These are phyloP conservation scores for Alternaria arborescens DNA, from an alignment of 2,329 filamentous ascomycete genomes.

Conservation along the genomic window DNA sequence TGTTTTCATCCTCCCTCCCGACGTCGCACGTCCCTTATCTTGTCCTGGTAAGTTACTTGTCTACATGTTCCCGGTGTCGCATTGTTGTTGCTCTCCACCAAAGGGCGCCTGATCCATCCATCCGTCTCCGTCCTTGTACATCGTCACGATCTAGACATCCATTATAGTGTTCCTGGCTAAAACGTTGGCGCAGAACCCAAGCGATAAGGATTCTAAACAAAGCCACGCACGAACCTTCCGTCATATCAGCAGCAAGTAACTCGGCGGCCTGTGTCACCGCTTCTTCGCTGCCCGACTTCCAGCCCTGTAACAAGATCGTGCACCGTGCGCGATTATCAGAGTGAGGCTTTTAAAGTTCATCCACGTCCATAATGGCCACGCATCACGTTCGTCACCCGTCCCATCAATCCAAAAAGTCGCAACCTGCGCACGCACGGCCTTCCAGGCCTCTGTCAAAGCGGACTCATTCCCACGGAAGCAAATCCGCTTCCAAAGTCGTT, in stretches of 20 bases:
- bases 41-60: slow-evolving; percentile 35
- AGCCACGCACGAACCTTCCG: slow-evolving; percentile 47
- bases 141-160: neutral
- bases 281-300: slow-evolving; percentile 37
- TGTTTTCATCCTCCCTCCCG: slow-evolving; percentile 27
- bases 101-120: neutral
- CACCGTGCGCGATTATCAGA: slow-evolving; percentile 43
- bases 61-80: neutral
- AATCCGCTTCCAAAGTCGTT: slow-evolving; percentile 34
- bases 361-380: slow-evolving; percentile 44
- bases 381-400: slow-evolving; percentile 48
- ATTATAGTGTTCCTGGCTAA: slow-evolving; percentile 46
- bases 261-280: slow-evolving; percentile 50
- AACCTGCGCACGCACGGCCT: slow-evolving; percentile 46
- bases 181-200: slow-evolving; percentile 39
- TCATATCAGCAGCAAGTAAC: slow-evolving; percentile 45
- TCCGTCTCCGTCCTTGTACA: slow-evolving; percentile 4
- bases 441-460: slow-evolving; percentile 48
- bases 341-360: slow-evolving; percentile 48
- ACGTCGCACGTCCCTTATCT: slow-evolving; percentile 34
- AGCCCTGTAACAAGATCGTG: slow-evolving; percentile 38
- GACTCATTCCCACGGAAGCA: slow-evolving; percentile 41
- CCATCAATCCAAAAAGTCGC: slow-evolving; percentile 47
- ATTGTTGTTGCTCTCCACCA: neutral
- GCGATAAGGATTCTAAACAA: slow-evolving; percentile 50